Evolutionary conservation across 805 yeast species (phyloP), one percentile per base, ranked within the genome.

Genomic region (Suhomyces xylopsoci): DNA sequence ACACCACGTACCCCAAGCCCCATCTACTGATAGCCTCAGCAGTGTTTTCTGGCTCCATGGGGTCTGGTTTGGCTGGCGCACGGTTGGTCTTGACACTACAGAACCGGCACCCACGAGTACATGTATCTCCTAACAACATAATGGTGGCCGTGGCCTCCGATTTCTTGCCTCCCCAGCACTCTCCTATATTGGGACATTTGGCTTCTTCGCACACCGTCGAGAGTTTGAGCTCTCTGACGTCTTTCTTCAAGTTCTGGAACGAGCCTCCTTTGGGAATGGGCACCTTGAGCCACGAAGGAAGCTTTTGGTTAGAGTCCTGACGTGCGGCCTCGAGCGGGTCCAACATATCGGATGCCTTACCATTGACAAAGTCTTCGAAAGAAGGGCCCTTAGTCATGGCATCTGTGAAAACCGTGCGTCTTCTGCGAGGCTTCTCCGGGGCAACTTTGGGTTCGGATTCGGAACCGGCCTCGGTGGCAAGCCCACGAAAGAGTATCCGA

Each of bases 141-240:
- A 94, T 94, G 1, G 99, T 94, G 5, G 97, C 97, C 7, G 97
- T 90, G 3, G 99, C 97, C 57, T 90, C 93, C 6, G 93, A 83
- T 68, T 92, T 87, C 62, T 85, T 83, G 28, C 99, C 99, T 51
- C 99, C 98, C 99, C 99, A 94, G 71, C 99, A 94, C 69, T 94
- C 99, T 49, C 98, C 97, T 56, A 94, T 94, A 68, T 94, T 94
- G n/a, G 99, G 99, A 72, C 99, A 94, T 65, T 94, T 87, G 4
- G 99, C 99, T 65, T 94, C 99, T 70, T 94, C 98, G 72, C 99
- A 94, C 28, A 94, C 99, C 0, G 99, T 94, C 36, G 97, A 87
- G 49, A 94, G 76, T 58, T 90, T 90, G 55, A 94, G 76, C 53
- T 96, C 97, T 55, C 90, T 80, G 32, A 94, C 85, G 65, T 94